Conservation (phyloP, 2,329 filamentous ascomycete species). For the Leptographium radiaticola region DNA sequence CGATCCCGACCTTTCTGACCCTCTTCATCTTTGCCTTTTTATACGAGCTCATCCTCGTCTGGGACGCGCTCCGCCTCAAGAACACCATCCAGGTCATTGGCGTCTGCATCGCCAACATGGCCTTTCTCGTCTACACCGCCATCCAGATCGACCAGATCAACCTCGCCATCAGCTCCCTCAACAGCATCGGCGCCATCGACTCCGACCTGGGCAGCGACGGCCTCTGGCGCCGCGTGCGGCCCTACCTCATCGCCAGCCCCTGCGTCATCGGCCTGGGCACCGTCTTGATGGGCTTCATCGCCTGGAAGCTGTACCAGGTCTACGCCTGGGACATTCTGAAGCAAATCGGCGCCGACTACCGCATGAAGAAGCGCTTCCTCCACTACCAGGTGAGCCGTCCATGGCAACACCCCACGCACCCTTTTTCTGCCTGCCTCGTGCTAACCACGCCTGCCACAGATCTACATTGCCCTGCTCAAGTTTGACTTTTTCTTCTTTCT, state of each 20-base stretch:
- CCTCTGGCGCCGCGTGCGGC: slow-evolving; percentile 58
- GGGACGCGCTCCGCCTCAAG: slow-evolving; percentile 85
- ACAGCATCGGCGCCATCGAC: slow-evolving; percentile 28
- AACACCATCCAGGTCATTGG: slow-evolving; percentile 99
- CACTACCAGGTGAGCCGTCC: slow-evolving; percentile 67
- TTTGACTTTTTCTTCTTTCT: slow-evolving; percentile 99
- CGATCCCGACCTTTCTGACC: slow-evolving; percentile 89
- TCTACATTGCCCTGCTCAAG: slow-evolving; percentile 94
- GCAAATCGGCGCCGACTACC: slow-evolving; percentile 92
- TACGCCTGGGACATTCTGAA: slow-evolving; percentile 99
- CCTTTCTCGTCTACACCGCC: slow-evolving; percentile 80
- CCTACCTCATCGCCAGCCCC: slow-evolving; percentile 75
- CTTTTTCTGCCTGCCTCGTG: slow-evolving; percentile 10
- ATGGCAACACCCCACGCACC: not conserved
- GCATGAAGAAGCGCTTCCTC: slow-evolving; percentile 92
- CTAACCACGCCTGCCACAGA: slow-evolving; percentile 34
- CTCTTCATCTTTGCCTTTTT: slow-evolving; percentile 96
- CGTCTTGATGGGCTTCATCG: slow-evolving; percentile 57
- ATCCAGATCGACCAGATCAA: slow-evolving; percentile 88
- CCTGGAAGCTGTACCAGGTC: slow-evolving; percentile 95
- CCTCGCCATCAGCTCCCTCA: slow-evolving; percentile 51
- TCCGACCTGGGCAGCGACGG: slow-evolving; percentile 15
- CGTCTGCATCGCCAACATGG: slow-evolving; percentile 82
- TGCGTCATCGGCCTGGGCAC: slow-evolving; percentile 68
- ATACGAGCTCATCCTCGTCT: slow-evolving; percentile 80